These are phyloP conservation scores for Periconia sp. DNA, from an alignment of 2,329 filamentous ascomycete species.

Conservation along the genomic window DNA sequence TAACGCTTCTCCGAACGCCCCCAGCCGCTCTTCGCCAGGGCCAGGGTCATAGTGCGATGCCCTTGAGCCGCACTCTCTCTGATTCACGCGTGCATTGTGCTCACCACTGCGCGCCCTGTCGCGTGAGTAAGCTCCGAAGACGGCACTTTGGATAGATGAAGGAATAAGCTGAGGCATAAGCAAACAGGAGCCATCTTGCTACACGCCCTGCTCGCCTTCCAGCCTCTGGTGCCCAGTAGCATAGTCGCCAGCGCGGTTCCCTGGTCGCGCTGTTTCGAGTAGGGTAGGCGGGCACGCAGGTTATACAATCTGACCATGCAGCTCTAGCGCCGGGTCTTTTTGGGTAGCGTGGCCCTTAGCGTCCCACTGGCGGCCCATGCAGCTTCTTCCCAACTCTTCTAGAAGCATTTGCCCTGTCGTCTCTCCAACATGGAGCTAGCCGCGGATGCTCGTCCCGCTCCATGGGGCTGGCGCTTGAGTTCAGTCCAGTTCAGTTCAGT, in stretches of 20 bases:
- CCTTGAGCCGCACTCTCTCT: no score
- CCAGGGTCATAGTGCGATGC: no score
- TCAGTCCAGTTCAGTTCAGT: no score
- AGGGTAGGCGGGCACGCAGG: slow-evolving; percentile 1
- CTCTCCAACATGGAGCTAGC: not conserved
- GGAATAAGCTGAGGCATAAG: slow-evolving; percentile 1
- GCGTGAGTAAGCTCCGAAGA: not conserved
- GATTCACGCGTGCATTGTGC: no score
- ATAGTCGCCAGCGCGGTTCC: no score
- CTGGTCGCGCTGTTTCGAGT: slow-evolving; percentile 12
- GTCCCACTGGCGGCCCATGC: slow-evolving; percentile 1
- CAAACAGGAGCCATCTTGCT: no score
- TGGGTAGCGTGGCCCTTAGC: not conserved
- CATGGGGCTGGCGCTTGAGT: not conserved
- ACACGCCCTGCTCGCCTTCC: no score
- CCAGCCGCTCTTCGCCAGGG: no score
- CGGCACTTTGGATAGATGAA: not conserved
- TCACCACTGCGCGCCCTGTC: no score
- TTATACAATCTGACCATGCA: slow-evolving; percentile 11
- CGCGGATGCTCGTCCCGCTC: not conserved
- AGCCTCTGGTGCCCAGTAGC: no score
- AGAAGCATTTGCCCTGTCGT: slow-evolving; percentile 3
- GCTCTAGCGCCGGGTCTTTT: slow-evolving; percentile 18
- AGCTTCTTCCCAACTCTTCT: slow-evolving; percentile 3
- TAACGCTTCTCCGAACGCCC: no score